Evolutionary conservation across 1,284 basidiomycete genomes (phyloP).

Genomic region (Psilocybe mexicana): DNA sequence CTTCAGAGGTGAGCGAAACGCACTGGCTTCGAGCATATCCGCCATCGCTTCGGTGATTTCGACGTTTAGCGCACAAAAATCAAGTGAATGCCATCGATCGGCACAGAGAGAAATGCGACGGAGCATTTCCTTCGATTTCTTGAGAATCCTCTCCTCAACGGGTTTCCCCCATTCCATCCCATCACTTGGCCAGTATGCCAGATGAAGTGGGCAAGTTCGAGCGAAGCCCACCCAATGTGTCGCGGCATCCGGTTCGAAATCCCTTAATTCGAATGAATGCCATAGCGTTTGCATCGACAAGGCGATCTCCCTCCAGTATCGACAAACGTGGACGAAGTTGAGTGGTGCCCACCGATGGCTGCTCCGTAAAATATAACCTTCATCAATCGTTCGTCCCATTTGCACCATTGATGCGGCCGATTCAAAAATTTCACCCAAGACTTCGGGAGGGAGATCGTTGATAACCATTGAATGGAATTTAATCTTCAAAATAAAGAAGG

Average conservation of each 20-base stretch:
- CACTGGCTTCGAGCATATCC: not conserved
- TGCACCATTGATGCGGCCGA: too few species aligned
- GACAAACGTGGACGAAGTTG: not conserved
- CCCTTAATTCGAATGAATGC: not conserved
- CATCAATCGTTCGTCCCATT: too few species aligned
- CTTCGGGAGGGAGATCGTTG: not conserved
- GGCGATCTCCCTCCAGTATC: not conserved
- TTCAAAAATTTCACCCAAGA: not conserved
- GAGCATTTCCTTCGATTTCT: not conserved
- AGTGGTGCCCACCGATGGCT: not conserved
- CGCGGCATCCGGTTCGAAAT: too few species aligned
- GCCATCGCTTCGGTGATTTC: not conserved
- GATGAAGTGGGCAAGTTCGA: too few species aligned
- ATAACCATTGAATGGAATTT: not conserved
- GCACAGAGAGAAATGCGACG: not conserved
- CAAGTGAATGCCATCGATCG: not conserved
- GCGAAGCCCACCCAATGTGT: too few species aligned
- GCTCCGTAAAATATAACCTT: not conserved
- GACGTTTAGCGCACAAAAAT: not conserved
- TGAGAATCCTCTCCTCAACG: not conserved
- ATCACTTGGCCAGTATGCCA: too few species aligned
- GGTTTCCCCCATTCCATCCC: too few species aligned
- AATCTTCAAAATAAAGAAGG: not conserved
- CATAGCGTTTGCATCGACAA: not conserved
- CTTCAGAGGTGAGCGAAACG: not conserved